These are phyloP conservation scores for Ophiostoma pallidulum DNA, from an alignment of 2,329 filamentous ascomycete species.

Conservation along the genomic window DNA sequence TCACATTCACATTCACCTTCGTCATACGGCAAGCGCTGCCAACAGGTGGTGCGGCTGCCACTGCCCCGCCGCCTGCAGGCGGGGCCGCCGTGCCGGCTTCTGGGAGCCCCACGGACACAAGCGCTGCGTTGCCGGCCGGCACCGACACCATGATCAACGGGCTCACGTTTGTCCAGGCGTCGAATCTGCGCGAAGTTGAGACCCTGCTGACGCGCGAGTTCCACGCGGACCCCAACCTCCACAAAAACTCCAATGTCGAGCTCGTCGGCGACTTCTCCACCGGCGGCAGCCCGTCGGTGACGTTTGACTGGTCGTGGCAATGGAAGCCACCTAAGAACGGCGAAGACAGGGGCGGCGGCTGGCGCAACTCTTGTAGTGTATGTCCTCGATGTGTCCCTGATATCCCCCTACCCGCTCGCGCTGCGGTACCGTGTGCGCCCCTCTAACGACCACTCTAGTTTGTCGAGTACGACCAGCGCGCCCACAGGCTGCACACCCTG, in stretches of 20 bases:
- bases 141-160: conserved; percentile 74
- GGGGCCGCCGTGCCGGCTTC: conserved; percentile 10
- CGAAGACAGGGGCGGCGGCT: conserved; percentile 82
- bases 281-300: conserved; percentile 68
- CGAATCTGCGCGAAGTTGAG: conserved; percentile 77
- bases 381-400: conserved; percentile 21
- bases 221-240: conserved; percentile 90
- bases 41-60: not conserved
- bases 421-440: not conserved
- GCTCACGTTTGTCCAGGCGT: conserved; percentile 85
- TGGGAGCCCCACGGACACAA: conserved; percentile 34
- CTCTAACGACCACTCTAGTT: conserved; percentile 51
- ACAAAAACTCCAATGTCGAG: conserved; percentile 94
- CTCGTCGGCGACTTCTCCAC: conserved; percentile 89
- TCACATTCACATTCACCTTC: conserved; percentile 89
- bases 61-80: not conserved
- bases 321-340: conserved; percentile 79
- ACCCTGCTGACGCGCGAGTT: conserved; percentile 93
- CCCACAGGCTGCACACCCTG: conserved; percentile 78
- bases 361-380: conserved; percentile 91
- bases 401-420: too few species aligned
- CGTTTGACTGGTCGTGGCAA: conserved; percentile 94
- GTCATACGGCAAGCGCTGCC: conserved; percentile 51
- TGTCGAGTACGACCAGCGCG: conserved; percentile 91
- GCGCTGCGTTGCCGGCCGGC: conserved; percentile 35